Percentiles rank a stretch among this genome's conserved stretches.
Evolutionary conservation across 768 basidiomycete genomes (phyloP).

Genomic region (Pisolithus albus): DNA sequence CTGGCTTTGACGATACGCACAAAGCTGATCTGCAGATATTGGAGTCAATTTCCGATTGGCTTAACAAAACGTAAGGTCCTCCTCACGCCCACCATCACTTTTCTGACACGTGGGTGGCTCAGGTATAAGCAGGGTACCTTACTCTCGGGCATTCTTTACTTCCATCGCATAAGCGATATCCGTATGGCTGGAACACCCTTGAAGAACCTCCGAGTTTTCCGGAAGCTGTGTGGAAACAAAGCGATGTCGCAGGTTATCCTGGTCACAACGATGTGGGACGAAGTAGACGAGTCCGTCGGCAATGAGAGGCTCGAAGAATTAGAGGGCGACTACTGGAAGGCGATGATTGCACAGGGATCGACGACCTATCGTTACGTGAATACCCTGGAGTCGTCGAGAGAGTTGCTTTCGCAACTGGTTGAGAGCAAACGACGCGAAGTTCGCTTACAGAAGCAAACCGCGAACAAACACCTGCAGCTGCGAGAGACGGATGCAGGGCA

Average conservation of each 20-base stretch:
- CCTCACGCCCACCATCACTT: not conserved
- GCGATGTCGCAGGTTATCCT: conserved; percentile 28
- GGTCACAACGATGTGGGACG: conserved; percentile 12
- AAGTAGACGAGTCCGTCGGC: conserved; percentile 16
- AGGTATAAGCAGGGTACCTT: conserved; percentile 6
- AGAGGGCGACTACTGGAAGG: not conserved
- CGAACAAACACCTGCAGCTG: not conserved
- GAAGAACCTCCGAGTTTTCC: conserved; percentile 30
- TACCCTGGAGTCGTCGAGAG: conserved; percentile 4
- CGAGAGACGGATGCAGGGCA: not conserved
- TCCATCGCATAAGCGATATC: conserved; percentile 36
- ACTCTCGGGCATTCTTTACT: conserved; percentile 32
- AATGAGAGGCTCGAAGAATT: conserved; percentile 10
- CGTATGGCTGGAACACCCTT: conserved; percentile 28
- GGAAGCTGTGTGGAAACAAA: conserved; percentile 20
- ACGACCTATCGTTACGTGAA: conserved; percentile 1
- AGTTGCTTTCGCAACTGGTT: conserved; percentile 6
- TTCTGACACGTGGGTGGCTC: not conserved
- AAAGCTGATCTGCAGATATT: conserved; percentile 11
- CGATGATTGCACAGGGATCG: too few species aligned
- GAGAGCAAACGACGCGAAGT: too few species aligned
- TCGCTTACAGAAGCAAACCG: not conserved
- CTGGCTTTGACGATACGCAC: conserved; percentile 17
- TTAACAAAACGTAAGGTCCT: conserved; percentile 3
- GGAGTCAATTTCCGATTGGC: conserved; percentile 13